Percentiles rank a stretch among this genome's conserved stretches.
These are phyloP conservation scores for Physcomitrium patens DNA, from an alignment of 225 moss, liverwort and hornwort genomes.

Conservation along the genomic window DNA sequence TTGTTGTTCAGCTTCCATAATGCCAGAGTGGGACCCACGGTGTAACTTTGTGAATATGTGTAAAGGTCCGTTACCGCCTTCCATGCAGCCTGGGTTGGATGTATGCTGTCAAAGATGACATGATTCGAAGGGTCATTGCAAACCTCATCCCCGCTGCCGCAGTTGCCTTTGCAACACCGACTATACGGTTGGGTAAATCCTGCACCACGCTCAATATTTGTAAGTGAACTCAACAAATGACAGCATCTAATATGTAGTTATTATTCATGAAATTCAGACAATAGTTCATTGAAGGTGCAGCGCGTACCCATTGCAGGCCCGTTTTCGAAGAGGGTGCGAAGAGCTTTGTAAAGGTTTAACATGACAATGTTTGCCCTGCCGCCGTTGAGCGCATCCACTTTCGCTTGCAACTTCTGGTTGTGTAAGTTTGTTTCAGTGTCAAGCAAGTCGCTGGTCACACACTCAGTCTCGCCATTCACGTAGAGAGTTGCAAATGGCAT, in stretches of 20 bases:
- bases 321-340: constrained; percentile 38
- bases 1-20: constrained; percentile 37
- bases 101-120: constrained; percentile 46
- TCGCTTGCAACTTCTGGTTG: constrained; percentile 31
- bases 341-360: constrained; percentile 38
- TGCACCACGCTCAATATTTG: constrained; percentile 22
- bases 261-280: neutral
- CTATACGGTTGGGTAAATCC: constrained; percentile 42
- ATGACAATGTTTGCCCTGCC: constrained; percentile 34
- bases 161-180: constrained; percentile 34
- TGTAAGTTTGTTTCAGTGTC: constrained; percentile 40
- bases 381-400: constrained; percentile 33
- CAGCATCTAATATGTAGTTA: neutral
- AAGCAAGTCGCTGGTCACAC: constrained; percentile 17
- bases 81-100: constrained; percentile 52
- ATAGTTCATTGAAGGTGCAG: neutral
- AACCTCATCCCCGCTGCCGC: neutral
- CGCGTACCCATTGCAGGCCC: constrained; percentile 33
- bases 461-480: constrained; percentile 37
- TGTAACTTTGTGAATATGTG: constrained; percentile 29
- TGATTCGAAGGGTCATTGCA: constrained; percentile 37
- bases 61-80: constrained; percentile 31
- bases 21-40: constrained; percentile 36
- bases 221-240: neutral
- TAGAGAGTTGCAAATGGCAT: constrained; percentile 43